Evolutionary conservation across 495 filamentous ascomycete species (phyloP).

Genomic region (Aspergillus baeticus): DNA sequence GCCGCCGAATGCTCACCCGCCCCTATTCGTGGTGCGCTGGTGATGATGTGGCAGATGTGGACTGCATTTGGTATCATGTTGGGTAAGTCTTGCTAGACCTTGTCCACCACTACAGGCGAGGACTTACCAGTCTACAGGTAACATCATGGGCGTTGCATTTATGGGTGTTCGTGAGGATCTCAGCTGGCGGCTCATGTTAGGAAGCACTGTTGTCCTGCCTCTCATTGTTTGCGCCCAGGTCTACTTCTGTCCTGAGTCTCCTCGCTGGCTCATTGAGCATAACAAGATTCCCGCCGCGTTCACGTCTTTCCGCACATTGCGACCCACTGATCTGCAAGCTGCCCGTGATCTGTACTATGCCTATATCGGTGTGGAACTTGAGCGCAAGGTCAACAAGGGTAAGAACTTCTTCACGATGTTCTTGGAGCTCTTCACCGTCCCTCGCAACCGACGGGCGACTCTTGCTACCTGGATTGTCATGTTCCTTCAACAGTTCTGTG

Average conservation of each 20-base stretch:
- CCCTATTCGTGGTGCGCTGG: slow-evolving; percentile 56
- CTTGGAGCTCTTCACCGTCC: slow-evolving; percentile 52
- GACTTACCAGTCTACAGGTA: slow-evolving; percentile 32
- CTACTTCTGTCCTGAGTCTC: slow-evolving; percentile 65
- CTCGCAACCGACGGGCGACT: slow-evolving; percentile 54
- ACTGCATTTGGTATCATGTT: slow-evolving; percentile 82
- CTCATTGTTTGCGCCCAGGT: slow-evolving; percentile 50
- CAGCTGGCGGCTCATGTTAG: slow-evolving; percentile 48
- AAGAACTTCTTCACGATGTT: slow-evolving; percentile 50
- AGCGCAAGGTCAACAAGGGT: slow-evolving; percentile 43
- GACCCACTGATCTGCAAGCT: slow-evolving; percentile 47
- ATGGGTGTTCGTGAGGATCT: slow-evolving; percentile 34
- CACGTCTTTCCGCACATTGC: slow-evolving; percentile 42
- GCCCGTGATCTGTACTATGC: slow-evolving; percentile 56
- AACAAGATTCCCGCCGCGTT: slow-evolving; percentile 43
- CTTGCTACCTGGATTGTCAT: slow-evolving; percentile 51
- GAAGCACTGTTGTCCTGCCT: slow-evolving; percentile 44
- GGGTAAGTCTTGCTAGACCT: slow-evolving; percentile 20
- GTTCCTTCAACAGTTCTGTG: slow-evolving; percentile 53
- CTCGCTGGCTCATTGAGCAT: slow-evolving; percentile 65
- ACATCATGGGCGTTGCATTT: slow-evolving; percentile 70
- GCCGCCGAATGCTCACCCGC: slow-evolving; percentile 57
- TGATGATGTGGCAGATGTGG: slow-evolving; percentile 65
- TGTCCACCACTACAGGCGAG: background rate
- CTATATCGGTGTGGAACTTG: slow-evolving; percentile 45